Evolutionary conservation across 331 rosid species (phyloP).

Genomic region (Quercus phellos): DNA sequence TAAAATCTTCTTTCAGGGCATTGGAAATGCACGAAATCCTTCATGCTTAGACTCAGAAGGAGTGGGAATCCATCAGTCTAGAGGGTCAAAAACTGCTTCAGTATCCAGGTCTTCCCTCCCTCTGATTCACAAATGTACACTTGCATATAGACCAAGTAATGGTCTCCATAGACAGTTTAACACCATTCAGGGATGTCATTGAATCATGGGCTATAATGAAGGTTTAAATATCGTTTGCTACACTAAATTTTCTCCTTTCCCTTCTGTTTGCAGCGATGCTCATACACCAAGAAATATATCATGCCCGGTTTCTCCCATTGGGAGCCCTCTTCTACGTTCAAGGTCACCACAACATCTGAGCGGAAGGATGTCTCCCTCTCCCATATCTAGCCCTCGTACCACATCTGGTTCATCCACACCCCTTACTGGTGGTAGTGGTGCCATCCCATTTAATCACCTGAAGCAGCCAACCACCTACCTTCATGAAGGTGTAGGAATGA

Average conservation of each 20-base stretch:
- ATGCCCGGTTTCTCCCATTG: constrained; percentile 59
- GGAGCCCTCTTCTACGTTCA: constrained; percentile 37
- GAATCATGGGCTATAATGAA: neutral
- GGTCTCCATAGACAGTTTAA: neutral
- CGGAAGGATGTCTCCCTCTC: constrained; percentile 61
- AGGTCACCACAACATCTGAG: constrained; percentile 47
- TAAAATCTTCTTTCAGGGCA: constrained; percentile 35
- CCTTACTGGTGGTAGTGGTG: constrained; percentile 44
- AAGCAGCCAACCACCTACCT: constrained; percentile 40
- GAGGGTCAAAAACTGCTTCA: constrained; percentile 35
- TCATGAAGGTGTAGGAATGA: constrained; percentile 39
- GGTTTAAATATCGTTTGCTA: neutral
- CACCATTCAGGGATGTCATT: neutral
- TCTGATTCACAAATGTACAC: neutral
- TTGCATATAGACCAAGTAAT: neutral
- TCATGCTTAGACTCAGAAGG: constrained; percentile 37
- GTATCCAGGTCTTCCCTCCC: constrained; percentile 43
- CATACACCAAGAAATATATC: constrained; percentile 46
- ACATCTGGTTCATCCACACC: constrained; percentile 65
- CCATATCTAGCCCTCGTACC: constrained; percentile 50
- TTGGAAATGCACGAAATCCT: constrained; percentile 34
- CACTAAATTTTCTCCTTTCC: constrained; percentile 1
- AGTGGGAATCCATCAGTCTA: constrained; percentile 29
- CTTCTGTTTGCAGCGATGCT: constrained; percentile 37
- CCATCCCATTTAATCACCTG: constrained; percentile 42